These are phyloP conservation scores for Neoarthrinium moseri DNA, from an alignment of 2,329 filamentous ascomycete genomes.

Conservation along the genomic window DNA sequence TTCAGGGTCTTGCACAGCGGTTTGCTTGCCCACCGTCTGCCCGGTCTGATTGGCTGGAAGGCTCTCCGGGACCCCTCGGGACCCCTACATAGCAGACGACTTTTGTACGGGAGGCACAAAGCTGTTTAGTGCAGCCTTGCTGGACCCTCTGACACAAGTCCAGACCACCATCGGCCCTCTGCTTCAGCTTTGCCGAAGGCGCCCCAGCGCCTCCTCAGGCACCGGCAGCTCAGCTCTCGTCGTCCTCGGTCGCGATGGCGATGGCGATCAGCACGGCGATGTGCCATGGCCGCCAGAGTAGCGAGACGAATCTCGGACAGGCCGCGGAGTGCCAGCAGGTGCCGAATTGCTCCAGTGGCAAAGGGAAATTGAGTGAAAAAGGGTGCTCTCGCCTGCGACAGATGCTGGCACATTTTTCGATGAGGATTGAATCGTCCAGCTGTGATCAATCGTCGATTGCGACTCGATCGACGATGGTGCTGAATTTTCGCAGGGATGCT, in stretches of 20 bases:
- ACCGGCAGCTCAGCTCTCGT: too few species aligned
- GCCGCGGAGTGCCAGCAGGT: too few species aligned
- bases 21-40: not conserved
- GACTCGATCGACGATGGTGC: constrained; percentile 13
- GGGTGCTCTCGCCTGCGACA: too few species aligned
- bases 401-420: not conserved
- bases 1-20: not conserved
- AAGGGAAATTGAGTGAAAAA: not conserved
- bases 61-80: not conserved
- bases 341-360: too few species aligned
- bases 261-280: too few species aligned
- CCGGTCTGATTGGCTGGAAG: not conserved
- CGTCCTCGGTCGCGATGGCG: too few species aligned
- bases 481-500: not conserved
- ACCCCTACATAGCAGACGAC: not conserved
- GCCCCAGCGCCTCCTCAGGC: not conserved
- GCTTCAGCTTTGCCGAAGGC: too few species aligned
- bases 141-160: not conserved
- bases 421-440: constrained; percentile 17
- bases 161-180: constrained; percentile 1
- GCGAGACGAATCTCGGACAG: too few species aligned
- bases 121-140: constrained; percentile 4
- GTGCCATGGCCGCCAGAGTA: too few species aligned
- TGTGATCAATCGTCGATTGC: constrained; percentile 21
- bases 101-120: not conserved